Percentiles rank a stretch among this genome's conserved stretches.
Conservation (phyloP, 768 basidiomycete species). For the Suillus occidentalis region DNA sequence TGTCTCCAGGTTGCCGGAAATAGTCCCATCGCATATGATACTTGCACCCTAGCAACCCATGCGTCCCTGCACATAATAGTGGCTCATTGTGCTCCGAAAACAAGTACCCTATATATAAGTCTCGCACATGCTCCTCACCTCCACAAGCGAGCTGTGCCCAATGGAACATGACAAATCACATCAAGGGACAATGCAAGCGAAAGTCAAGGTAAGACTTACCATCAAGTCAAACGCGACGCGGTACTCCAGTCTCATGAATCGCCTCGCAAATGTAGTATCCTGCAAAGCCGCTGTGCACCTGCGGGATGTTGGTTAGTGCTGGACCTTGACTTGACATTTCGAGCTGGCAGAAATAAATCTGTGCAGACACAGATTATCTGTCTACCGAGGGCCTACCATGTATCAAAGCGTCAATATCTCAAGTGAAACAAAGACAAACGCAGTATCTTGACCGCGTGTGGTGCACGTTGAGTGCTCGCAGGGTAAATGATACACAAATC, state of each 20-base stretch:
- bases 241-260: constrained; percentile 85
- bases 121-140: constrained; percentile 70
- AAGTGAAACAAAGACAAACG: too few species aligned
- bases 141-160: constrained; percentile 64
- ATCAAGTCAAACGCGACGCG: constrained; percentile 90
- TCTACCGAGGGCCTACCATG: too few species aligned
- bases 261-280: constrained; percentile 96
- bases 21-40: background rate
- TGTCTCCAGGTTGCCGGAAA: background rate
- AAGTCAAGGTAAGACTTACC: constrained; percentile 45
- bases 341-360: background rate
- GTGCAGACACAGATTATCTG: too few species aligned
- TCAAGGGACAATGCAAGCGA: background rate
- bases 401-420: too few species aligned
- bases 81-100: constrained; percentile 8
- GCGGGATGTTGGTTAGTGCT: background rate
- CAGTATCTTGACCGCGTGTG: too few species aligned
- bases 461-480: too few species aligned
- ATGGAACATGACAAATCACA: background rate
- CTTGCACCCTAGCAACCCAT: background rate
- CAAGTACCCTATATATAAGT: constrained; percentile 91
- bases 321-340: constrained; percentile 6
- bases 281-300: constrained; percentile 91
- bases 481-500: too few species aligned
- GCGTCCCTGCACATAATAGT: background rate